Conservation (phyloP, 2,329 filamentous ascomycete genomes). For the Beauveria bassiana region DNA sequence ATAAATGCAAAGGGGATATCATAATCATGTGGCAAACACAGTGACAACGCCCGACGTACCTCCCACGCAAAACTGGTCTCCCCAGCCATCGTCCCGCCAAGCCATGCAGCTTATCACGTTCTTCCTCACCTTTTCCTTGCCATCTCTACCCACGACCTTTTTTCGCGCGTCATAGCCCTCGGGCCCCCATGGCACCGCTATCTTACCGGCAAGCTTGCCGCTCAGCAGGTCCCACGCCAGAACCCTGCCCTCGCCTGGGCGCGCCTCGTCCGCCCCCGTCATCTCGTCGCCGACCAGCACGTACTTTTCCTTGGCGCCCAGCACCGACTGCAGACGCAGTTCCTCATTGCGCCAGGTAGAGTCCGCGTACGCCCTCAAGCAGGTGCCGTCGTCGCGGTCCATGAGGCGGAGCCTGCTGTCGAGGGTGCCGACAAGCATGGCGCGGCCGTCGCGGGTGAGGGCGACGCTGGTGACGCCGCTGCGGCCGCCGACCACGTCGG, state of each 20-base stretch:
- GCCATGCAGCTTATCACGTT: constrained; percentile 56
- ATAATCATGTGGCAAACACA: constrained; percentile 40
- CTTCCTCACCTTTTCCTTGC: constrained; percentile 49
- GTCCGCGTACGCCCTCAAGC: constrained; percentile 64
- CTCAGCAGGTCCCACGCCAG: constrained; percentile 81
- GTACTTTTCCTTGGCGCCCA: constrained; percentile 69
- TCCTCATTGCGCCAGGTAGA: constrained; percentile 55
- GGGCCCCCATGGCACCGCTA: constrained; percentile 53
- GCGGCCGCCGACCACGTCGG: constrained; percentile 61
- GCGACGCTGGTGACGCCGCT: constrained; percentile 67
- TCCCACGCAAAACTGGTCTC: constrained; percentile 57
- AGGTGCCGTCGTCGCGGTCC: constrained; percentile 66
- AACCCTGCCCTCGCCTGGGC: constrained; percentile 48
- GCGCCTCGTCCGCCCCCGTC: constrained; percentile 16
- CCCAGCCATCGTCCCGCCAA: constrained; percentile 55
- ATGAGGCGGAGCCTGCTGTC: constrained; percentile 74
- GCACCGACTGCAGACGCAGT: constrained; percentile 64
- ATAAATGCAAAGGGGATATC: constrained; percentile 11
- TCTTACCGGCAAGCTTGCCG: constrained; percentile 56
- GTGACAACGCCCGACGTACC: constrained; percentile 60
- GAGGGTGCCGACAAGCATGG: constrained; percentile 65
- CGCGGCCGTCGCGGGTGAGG: constrained; percentile 64
- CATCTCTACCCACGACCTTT: constrained; percentile 50
- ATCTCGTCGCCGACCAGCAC: constrained; percentile 77
- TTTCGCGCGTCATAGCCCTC: constrained; percentile 39